These are phyloP conservation scores for Thelephora ganbajun DNA, from an alignment of 768 basidiomycete species.

Conservation along the genomic window DNA sequence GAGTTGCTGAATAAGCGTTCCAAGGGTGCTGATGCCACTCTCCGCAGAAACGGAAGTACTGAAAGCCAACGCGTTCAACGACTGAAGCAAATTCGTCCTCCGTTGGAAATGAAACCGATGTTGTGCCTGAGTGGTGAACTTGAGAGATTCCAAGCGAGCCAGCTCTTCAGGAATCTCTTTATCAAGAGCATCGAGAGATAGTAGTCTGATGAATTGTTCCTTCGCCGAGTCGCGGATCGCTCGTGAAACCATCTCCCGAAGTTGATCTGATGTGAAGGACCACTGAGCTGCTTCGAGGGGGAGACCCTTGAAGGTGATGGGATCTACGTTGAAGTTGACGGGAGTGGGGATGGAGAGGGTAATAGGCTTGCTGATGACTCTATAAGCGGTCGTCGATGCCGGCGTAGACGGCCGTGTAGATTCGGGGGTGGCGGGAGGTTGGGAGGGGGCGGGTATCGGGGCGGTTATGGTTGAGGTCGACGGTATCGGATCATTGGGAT, in stretches of 20 bases:
- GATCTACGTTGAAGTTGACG: conserved; percentile 40
- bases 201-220: conserved; percentile 58
- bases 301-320: conserved; percentile 54
- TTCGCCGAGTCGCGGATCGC: conserved; percentile 57
- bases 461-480: no score
- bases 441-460: no score
- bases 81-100: conserved; percentile 58
- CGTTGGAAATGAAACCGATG: conserved; percentile 57
- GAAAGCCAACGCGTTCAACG: conserved; percentile 39
- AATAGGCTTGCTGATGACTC: conserved; percentile 11
- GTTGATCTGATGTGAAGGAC: conserved; percentile 34
- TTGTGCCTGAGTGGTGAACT: conserved; percentile 41
- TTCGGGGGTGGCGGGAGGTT: no score
- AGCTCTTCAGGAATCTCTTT: conserved; percentile 42
- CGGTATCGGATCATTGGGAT: no score
- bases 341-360: conserved; percentile 33
- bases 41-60: conserved; percentile 17
- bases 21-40: conserved; percentile 24
- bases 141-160: conserved; percentile 38
- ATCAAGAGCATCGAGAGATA: conserved; percentile 50
- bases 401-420: neutral
- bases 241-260: conserved; percentile 59
- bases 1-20: conserved; percentile 40
- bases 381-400: conserved; percentile 7
- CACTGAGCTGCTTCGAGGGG: conserved; percentile 59